Evolutionary conservation across 2,329 filamentous ascomycete genomes (phyloP).

Genomic region (Hymenoscyphus scutula): DNA sequence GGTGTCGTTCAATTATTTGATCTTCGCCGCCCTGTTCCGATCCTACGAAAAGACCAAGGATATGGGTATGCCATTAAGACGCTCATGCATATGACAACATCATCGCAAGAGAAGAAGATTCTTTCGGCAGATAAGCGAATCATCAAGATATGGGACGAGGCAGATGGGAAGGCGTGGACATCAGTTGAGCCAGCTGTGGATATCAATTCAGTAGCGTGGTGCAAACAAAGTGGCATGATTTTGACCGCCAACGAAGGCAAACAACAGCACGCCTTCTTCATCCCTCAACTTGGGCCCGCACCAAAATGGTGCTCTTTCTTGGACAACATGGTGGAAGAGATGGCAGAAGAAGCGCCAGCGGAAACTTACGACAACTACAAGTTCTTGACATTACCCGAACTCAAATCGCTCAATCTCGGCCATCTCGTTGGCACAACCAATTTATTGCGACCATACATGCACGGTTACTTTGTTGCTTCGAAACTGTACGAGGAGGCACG

Average conservation of each 20-base stretch:
- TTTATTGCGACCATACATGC: slow-evolving; percentile 93
- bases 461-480: slow-evolving; percentile 96
- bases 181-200: slow-evolving; percentile 94
- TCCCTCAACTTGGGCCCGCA: slow-evolving; percentile 88
- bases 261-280: slow-evolving; percentile 92
- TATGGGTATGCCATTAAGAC: slow-evolving; percentile 92
- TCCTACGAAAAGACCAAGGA: slow-evolving; percentile 91
- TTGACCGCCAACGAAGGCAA: slow-evolving; percentile 95
- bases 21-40: slow-evolving; percentile 78
- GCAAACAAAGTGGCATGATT: slow-evolving; percentile 89
- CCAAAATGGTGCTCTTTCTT: slow-evolving; percentile 96
- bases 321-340: slow-evolving; percentile 97
- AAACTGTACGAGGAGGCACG: slow-evolving; percentile 93
- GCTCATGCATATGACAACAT: slow-evolving; percentile 68
- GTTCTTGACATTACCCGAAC: slow-evolving; percentile 85
- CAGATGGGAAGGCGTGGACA: slow-evolving; percentile 84
- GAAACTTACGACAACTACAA: slow-evolving; percentile 99
- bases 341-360: slow-evolving; percentile 78
- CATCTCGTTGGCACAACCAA: slow-evolving; percentile 90
- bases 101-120: slow-evolving; percentile 79
- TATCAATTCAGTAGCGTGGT: slow-evolving; percentile 91
- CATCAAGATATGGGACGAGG: slow-evolving; percentile 93
- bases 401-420: slow-evolving; percentile 79
- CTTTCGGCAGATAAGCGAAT: slow-evolving; percentile 91
- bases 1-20: slow-evolving; percentile 92